These are phyloP conservation scores for Pseudoneurospora amorphoporcata DNA, from an alignment of 495 filamentous ascomycete species.

Conservation along the genomic window DNA sequence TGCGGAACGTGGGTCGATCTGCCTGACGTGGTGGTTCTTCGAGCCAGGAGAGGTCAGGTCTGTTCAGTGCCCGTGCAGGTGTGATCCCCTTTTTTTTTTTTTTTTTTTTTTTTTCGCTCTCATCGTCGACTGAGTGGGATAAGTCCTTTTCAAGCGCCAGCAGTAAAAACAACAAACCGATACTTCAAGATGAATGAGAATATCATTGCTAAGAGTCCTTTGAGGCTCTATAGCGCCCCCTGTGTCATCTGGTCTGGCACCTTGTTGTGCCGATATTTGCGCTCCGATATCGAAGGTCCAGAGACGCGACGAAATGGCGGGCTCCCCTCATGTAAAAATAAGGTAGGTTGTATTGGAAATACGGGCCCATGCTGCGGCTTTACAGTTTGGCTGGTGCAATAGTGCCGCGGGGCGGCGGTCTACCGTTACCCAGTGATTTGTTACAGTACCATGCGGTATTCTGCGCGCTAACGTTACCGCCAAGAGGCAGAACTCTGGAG, in stretches of 20 bases:
- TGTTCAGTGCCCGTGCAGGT: slow-evolving; percentile 2
- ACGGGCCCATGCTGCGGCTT: background rate
- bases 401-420: background rate
- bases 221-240: background rate
- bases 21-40: slow-evolving; percentile 11
- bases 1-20: slow-evolving; percentile 27
- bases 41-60: background rate
- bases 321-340: background rate
- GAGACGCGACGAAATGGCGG: background rate
- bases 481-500: background rate
- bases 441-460: background rate
- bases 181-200: background rate
- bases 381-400: background rate
- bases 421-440: background rate
- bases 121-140: slow-evolving; percentile 5
- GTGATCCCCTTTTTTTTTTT: slow-evolving; percentile 15
- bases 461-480: background rate
- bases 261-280: background rate
- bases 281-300: background rate
- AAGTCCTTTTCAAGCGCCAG: background rate
- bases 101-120: background rate
- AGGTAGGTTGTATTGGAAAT: background rate
- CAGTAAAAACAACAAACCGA: background rate
- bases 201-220: background rate
- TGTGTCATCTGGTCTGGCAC: background rate